Evolutionary conservation across 495 filamentous ascomycete genomes (phyloP), one percentile per base, ranked within the genome.

Genomic region (Symbiotaphrina buchneri): DNA sequence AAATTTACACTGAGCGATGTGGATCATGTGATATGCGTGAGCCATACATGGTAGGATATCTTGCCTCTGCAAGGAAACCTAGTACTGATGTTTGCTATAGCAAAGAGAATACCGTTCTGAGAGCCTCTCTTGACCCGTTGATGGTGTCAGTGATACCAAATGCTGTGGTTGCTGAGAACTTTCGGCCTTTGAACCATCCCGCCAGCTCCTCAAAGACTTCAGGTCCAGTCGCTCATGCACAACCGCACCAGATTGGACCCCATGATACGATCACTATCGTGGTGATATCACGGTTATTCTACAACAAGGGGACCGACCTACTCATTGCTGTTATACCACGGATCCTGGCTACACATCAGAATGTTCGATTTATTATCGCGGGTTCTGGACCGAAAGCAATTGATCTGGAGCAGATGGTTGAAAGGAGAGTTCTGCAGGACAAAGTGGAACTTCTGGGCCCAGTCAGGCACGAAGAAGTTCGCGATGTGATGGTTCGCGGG

Each of bases 91-190:
- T 15, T 17, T 25, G 17, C 18, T 22, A 34, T 30, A 91, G 85
- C 56, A 95, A 97, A 52, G 87, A 97, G 44, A 97, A 97, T 47
- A 97, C 87, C 1, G 87, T 95, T 19, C 70, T 97, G 11, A 66
- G 87, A 41, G 87, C 87, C 24, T 90, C 84, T 0, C 64, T 97
- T 8, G 90, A 97, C 47, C 90, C 87, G 5, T 54, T 91, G 6
- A 93, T 91, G 74, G 87, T 95, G 20, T 94, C 83, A 0, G 87
- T 91, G 13, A 95, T 97, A 30, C 87, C 87, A 11, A 97, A 97
- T 45, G 87, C 87, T 3, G 77, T 97, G 2, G 87, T 97, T 10
- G 82, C 90, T 21, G 84, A 93, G 39, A 91, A 93, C 51, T 97
- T 95, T 47, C 65, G 69, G 18, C 87, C 87, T 0, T 49, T 74